phyloP scores from a whole-genome alignment of 257 asterid genomes.

The Solanum arcanum region DNA sequence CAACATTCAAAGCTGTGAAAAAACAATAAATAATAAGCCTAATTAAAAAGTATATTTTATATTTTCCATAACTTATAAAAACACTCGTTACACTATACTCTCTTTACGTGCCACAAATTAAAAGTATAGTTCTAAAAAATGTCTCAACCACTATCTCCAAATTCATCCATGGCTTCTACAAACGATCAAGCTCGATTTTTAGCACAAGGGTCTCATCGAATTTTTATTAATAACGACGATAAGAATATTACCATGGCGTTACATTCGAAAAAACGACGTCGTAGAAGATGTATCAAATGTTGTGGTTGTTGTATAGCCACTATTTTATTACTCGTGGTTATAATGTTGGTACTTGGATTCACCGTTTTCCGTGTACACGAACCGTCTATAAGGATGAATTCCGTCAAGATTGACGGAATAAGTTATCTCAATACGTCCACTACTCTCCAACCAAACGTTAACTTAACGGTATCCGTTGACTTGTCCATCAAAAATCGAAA shows the following conservation, averaged over 20 bases:
- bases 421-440: slow-evolving; percentile 3
- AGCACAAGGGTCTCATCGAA: slow-evolving; percentile 11
- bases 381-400: slow-evolving; percentile 20
- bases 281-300: slow-evolving; percentile 18
- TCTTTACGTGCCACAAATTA: neutral
- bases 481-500: slow-evolving; percentile 32
- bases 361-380: slow-evolving; percentile 30
- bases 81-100: neutral
- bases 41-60: neutral
- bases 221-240: slow-evolving; percentile 1
- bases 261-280: slow-evolving; percentile 3
- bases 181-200: slow-evolving; percentile 27
- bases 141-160: neutral
- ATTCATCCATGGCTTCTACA: neutral
- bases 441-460: slow-evolving; percentile 6
- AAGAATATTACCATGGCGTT: neutral
- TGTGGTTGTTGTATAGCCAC: slow-evolving; percentile 38
- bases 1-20: slow-evolving; percentile 8
- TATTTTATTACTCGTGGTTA: slow-evolving; percentile 5
- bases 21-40: neutral
- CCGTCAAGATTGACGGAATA: slow-evolving; percentile 17
- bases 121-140: neutral
- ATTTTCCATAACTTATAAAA: neutral
- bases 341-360: slow-evolving; percentile 18
- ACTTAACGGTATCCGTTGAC: slow-evolving; percentile 17